These are phyloP conservation scores for Ambrosia hybrid DNA, from an alignment of 140 eudicot genomes.

Conservation along the genomic window DNA sequence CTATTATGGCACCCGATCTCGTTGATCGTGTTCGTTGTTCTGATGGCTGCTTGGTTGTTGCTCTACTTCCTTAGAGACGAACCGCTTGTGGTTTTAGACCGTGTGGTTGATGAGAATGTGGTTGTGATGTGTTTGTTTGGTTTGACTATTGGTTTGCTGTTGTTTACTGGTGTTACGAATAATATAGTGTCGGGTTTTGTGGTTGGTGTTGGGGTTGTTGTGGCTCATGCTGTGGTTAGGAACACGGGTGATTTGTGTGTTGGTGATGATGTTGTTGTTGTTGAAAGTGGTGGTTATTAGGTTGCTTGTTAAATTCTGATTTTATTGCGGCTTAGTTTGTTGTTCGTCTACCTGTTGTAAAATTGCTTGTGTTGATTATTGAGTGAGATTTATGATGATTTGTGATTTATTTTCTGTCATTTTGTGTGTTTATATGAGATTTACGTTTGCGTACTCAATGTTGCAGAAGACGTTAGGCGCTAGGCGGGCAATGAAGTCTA, in stretches of 20 bases:
- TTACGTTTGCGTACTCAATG: too few relatives aligned
- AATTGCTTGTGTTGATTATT: not conserved
- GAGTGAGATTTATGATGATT: too few relatives aligned
- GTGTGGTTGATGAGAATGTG: slow-evolving; percentile 38
- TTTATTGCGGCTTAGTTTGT: too few relatives aligned
- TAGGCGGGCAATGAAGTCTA: too few relatives aligned
- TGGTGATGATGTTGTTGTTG: slow-evolving; percentile 18
- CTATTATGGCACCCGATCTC: slow-evolving; percentile 61
- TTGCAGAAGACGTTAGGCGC: too few relatives aligned
- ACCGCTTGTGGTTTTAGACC: slow-evolving; percentile 39
- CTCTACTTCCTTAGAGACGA: slow-evolving; percentile 58
- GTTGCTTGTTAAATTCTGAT: slow-evolving; percentile 2
- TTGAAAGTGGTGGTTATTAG: slow-evolving; percentile 31
- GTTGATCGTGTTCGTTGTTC: slow-evolving; percentile 39
- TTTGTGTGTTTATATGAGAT: too few relatives aligned
- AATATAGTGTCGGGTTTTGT: slow-evolving; percentile 31
- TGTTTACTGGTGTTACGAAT: slow-evolving; percentile 29
- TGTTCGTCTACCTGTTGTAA: too few relatives aligned
- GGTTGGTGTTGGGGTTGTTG: slow-evolving; percentile 37
- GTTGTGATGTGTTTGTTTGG: slow-evolving; percentile 31
- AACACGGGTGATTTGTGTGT: slow-evolving; percentile 43
- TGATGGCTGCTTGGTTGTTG: slow-evolving; percentile 59
- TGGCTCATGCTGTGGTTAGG: slow-evolving; percentile 41
- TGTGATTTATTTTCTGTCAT: too few relatives aligned
- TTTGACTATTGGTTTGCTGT: slow-evolving; percentile 41